A percentile compares a stretch with the other conserved stretches of the same genome.
phyloP scores from a whole-genome alignment of 2,329 filamentous ascomycete species.

The Cercospora zeae-maydis region DNA sequence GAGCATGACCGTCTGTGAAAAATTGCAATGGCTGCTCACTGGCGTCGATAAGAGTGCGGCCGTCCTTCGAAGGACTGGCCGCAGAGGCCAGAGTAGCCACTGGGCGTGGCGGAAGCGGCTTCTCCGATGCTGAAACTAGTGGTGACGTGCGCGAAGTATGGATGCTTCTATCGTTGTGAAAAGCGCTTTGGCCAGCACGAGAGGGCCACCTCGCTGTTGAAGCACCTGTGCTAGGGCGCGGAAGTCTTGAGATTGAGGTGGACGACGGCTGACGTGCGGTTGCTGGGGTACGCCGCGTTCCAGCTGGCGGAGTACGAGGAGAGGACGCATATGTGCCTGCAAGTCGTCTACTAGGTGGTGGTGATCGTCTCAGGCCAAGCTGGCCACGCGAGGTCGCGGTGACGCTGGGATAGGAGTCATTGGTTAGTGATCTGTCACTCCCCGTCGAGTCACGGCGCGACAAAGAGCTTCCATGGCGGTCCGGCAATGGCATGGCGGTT shows the following conservation, averaged over 20 bases:
- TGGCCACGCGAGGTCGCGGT: background rate
- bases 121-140: slow-evolving; percentile 21
- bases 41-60: slow-evolving; percentile 41
- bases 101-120: slow-evolving; percentile 42
- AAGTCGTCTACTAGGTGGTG: slow-evolving; percentile 11
- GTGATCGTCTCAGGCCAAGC: background rate
- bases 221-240: background rate
- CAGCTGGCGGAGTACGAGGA: slow-evolving; percentile 19
- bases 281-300: slow-evolving; percentile 2
- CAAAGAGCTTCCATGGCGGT: background rate
- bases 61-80: slow-evolving; percentile 37
- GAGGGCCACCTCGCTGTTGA: slow-evolving; percentile 1
- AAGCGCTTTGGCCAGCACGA: slow-evolving; percentile 1
- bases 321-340: slow-evolving; percentile 31
- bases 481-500: background rate
- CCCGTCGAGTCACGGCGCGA: background rate
- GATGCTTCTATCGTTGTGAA: slow-evolving; percentile 1
- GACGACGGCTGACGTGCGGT: background rate
- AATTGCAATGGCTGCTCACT: slow-evolving; percentile 32
- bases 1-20: slow-evolving; percentile 9
- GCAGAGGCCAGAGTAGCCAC: slow-evolving; percentile 34
- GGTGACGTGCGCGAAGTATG: background rate
- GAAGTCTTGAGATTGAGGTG: slow-evolving; percentile 1
- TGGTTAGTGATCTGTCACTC: slow-evolving; percentile 4
- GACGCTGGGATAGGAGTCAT: background rate